Percentiles rank a stretch among this genome's conserved stretches.
These are phyloP conservation scores for Ogataea trehalophila DNA, from an alignment of 805 yeast genomes.

Conservation along the genomic window DNA sequence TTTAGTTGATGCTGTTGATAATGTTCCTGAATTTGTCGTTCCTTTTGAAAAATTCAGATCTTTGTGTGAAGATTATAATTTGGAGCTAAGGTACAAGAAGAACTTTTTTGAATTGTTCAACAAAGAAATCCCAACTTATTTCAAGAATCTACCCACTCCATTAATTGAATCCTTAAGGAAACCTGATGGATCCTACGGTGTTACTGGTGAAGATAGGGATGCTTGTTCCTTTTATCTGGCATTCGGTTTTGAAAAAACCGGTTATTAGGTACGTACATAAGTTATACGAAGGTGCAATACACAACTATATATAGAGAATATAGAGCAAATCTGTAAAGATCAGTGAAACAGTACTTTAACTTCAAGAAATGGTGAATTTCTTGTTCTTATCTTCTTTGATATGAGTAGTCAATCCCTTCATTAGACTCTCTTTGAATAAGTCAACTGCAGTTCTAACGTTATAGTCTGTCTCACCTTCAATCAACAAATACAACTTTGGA, in stretches of 20 bases:
- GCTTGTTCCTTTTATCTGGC: constrained; percentile 81
- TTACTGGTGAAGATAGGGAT: constrained; percentile 85
- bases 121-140: constrained; percentile 69
- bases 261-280: constrained; percentile 5
- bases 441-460: constrained; percentile 57
- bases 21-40: constrained; percentile 95
- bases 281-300: too few relatives aligned
- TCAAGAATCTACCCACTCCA: constrained; percentile 49
- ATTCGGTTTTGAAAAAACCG: constrained; percentile 65
- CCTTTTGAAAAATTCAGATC: constrained; percentile 86
- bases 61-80: constrained; percentile 77
- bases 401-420: constrained; percentile 39
- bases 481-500: constrained; percentile 69
- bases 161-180: constrained; percentile 65
- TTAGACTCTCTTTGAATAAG: constrained; percentile 48
- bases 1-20: constrained; percentile 88
- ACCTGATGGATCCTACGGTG: constrained; percentile 76
- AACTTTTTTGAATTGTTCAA: constrained; percentile 80
- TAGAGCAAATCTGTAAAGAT: neutral
- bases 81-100: constrained; percentile 66
- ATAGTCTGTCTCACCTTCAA: constrained; percentile 66
- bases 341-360: neutral
- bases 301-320: neutral
- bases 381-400: constrained; percentile 14
- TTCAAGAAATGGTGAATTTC: constrained; percentile 14